Base-by-base conservation (phyloP, 129 eudicot genomes). In the Rutidosis leptorrhynchoides region DNA sequence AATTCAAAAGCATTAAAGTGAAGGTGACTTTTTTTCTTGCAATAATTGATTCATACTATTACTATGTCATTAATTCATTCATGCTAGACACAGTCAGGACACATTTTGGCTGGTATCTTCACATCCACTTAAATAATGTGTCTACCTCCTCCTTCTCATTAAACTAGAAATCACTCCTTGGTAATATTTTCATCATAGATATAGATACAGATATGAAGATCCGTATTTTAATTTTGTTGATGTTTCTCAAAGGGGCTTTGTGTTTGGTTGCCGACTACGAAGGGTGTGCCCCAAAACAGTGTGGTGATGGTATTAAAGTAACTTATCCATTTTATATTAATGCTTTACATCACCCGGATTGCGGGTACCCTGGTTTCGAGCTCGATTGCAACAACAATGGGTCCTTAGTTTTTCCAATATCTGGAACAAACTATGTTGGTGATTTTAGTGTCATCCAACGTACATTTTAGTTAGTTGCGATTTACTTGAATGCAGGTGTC, bases 341-440 rank as follows among this genome's bases (percentile, higher is more conserved):
- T 4, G 22, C 22, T 4, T 58, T 58, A 27, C 63, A 58, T 25
- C 4, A 15, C 3, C 20, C 21, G 0, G 0, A 2, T 15, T 58
- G 63, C 14, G 63, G 63, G 17, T 58, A 58, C 63, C 40, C 63
- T 58, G 63, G 63, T 25, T 58, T 58, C 35, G 0, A 16, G 63
- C 63, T 58, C 4, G 9, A 17, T 28, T 58, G 63, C 37, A 58
- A 27, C 35, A 56, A 23, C 20, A 57, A 58, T 58, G 63, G 40
- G 35, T 26, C 63, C 17, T 26, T 17, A 25, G 7, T 27, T 58
- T 6, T 58, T 58, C 63, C 15, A 20, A 58, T 58, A 15, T 27
- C 35, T 5, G 63, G 35, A 27, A n/a, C n/a, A n/a, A n/a, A n/a
- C n/a, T n/a, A n/a, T n/a, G n/a, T n/a, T n/a, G n/a, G n/a, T n/a